Evolutionary conservation across 441 rosid species (phyloP).

Genomic region (Pelargonium cotyledonis): DNA sequence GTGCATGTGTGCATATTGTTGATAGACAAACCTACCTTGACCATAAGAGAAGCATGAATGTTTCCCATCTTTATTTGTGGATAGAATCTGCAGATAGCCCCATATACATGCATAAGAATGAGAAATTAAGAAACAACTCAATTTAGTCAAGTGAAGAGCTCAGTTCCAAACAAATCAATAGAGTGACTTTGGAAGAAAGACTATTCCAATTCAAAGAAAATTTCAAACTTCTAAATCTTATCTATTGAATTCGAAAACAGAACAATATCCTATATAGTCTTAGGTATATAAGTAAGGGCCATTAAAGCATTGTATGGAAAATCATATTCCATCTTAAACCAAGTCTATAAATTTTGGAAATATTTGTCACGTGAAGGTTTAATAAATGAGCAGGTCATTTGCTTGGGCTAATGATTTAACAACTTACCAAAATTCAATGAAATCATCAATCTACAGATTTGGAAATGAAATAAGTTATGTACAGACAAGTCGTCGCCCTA

Average conservation of each 20-base stretch:
- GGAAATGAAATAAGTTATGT: neutral
- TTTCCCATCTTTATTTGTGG: conserved; percentile 3
- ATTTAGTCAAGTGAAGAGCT: neutral
- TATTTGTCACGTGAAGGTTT: neutral
- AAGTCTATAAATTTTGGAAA: neutral
- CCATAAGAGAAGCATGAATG: neutral
- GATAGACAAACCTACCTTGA: neutral
- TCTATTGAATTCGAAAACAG: neutral
- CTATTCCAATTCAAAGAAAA: neutral
- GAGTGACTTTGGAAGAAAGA: neutral
- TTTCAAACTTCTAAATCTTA: neutral
- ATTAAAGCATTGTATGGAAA: neutral
- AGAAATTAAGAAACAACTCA: neutral
- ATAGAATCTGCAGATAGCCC: neutral
- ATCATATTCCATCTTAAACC: neutral
- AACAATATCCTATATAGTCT: neutral
- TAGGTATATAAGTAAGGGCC: neutral
- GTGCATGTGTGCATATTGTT: neutral
- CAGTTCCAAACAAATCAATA: neutral
- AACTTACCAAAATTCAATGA: neutral
- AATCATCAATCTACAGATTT: neutral
- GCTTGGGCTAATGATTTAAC: neutral
- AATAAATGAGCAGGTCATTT: neutral
- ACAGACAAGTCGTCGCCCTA: neutral
- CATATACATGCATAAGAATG: neutral